Evolutionary conservation across 2,329 filamentous ascomycete genomes (phyloP).

Genomic region (Piedraia hortae): DNA sequence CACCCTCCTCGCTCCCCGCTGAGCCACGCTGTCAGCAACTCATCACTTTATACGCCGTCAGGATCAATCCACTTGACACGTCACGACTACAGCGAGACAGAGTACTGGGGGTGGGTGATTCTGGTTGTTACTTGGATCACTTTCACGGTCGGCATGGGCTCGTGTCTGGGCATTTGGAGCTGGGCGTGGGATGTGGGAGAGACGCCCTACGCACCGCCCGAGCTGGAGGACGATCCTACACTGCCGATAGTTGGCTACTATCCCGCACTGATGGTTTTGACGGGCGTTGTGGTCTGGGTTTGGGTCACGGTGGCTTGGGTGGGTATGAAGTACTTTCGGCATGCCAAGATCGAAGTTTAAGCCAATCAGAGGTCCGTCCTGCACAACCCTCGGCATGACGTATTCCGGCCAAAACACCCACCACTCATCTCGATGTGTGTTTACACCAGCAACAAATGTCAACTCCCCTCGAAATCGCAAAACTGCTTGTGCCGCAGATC

Average conservation of each 20-base stretch:
- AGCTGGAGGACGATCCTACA: conserved; percentile 82
- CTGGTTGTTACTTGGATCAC: conserved; percentile 78
- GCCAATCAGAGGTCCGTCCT: not conserved
- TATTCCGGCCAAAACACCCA: not conserved
- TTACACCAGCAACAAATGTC: not conserved
- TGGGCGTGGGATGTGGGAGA: conserved; percentile 98
- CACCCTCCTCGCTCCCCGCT: conserved; percentile 5
- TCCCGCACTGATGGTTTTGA: conserved; percentile 75
- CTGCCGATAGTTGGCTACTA: conserved; percentile 94
- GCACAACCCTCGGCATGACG: not conserved
- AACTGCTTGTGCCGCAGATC: conserved; percentile 25
- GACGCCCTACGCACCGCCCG: conserved; percentile 81
- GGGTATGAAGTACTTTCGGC: conserved; percentile 97
- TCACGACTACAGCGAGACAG: conserved; percentile 84
- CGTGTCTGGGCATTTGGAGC: conserved; percentile 79
- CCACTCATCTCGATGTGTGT: not conserved
- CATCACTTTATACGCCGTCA: conserved; percentile 3
- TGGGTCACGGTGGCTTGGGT: conserved; percentile 97
- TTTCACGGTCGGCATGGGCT: conserved; percentile 91
- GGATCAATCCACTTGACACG: too few relatives aligned
- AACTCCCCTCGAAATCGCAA: conserved; percentile 5
- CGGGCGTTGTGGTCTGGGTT: conserved; percentile 91
- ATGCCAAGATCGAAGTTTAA: conserved; percentile 56
- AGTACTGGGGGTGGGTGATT: conserved; percentile 95
- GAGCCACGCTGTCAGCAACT: conserved; percentile 6